A percentile compares a stretch with the other conserved stretches of the same genome.
Conservation (phyloP, 768 basidiomycete species). For the Phylloporus sp. region DNA sequence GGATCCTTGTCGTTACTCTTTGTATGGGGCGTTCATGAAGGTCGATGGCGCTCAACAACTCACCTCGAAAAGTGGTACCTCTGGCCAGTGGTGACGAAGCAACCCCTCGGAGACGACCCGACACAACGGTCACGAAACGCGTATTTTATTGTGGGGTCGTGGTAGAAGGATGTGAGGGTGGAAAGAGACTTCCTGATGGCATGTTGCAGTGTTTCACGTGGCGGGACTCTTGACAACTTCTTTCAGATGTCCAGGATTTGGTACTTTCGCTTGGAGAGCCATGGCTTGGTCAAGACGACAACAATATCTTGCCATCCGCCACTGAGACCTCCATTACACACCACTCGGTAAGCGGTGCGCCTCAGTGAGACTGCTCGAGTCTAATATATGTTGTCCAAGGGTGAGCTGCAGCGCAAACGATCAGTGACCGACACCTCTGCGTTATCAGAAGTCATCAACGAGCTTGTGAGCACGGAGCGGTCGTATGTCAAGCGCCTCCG, state of each 20-base stretch:
- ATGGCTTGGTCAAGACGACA: constrained; percentile 49
- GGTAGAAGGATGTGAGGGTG: constrained; percentile 76
- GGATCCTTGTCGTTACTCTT: not conserved
- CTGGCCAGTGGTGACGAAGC: constrained; percentile 66
- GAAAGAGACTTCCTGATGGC: constrained; percentile 67
- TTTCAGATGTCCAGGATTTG: constrained; percentile 71
- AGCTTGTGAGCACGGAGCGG: constrained; percentile 85
- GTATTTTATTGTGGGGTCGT: constrained; percentile 90
- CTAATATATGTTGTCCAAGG: constrained; percentile 22
- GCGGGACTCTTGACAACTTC: constrained; percentile 9
- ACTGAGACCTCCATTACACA: constrained; percentile 37
- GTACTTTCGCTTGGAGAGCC: constrained; percentile 74
- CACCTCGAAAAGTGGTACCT: constrained; percentile 72
- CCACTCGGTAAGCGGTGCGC: constrained; percentile 40
- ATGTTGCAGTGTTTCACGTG: constrained; percentile 14
- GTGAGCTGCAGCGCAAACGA: constrained; percentile 42
- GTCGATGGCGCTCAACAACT: constrained; percentile 60
- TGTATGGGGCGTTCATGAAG: constrained; percentile 17
- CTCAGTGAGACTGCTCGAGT: not conserved
- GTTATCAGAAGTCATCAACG: constrained; percentile 72
- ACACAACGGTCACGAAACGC: constrained; percentile 58
- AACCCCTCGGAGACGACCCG: constrained; percentile 39
- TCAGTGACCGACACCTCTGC: constrained; percentile 62
- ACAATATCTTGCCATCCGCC: constrained; percentile 43
- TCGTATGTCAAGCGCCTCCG: constrained; percentile 83